A percentile compares a stretch with the other conserved stretches of the same genome.
Evolutionary conservation across 2,329 filamentous ascomycete species (phyloP).

Genomic region (Calycina marina): DNA sequence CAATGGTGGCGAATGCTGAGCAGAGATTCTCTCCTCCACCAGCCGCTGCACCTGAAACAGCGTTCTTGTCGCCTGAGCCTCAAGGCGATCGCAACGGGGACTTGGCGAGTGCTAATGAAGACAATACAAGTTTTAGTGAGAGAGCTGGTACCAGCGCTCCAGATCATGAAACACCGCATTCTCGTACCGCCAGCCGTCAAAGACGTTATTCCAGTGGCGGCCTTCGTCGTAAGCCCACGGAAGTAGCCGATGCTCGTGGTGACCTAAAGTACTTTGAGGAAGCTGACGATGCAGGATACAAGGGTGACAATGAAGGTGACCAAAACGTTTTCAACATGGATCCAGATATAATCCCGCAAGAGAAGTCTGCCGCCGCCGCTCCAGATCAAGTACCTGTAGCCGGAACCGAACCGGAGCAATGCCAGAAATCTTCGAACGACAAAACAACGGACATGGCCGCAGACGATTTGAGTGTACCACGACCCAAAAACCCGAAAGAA

Average conservation of each 20-base stretch:
- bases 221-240: constrained; percentile 56
- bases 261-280: constrained; percentile 83
- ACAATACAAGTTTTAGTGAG: constrained; percentile 19
- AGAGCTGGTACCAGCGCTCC: constrained; percentile 51
- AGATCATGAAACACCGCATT: constrained; percentile 35
- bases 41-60: constrained; percentile 3
- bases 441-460: background rate
- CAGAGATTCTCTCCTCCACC: constrained; percentile 8
- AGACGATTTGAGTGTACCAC: constrained; percentile 27
- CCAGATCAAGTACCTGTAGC: background rate
- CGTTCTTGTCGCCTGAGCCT: constrained; percentile 7
- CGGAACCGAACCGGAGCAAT: background rate
- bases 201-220: constrained; percentile 81
- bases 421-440: background rate
- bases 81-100: background rate
- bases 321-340: constrained; percentile 60
- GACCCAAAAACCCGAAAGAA: constrained; percentile 64
- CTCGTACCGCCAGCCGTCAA: constrained; percentile 28
- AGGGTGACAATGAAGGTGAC: constrained; percentile 56
- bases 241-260: constrained; percentile 57
- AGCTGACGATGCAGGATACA: constrained; percentile 70
- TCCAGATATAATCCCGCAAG: constrained; percentile 17
- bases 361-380: background rate
- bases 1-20: constrained; percentile 17
- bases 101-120: constrained; percentile 22